Base-by-base conservation (phyloP, 2,329 filamentous ascomycete species). In the Neurospora sp. region DNA sequence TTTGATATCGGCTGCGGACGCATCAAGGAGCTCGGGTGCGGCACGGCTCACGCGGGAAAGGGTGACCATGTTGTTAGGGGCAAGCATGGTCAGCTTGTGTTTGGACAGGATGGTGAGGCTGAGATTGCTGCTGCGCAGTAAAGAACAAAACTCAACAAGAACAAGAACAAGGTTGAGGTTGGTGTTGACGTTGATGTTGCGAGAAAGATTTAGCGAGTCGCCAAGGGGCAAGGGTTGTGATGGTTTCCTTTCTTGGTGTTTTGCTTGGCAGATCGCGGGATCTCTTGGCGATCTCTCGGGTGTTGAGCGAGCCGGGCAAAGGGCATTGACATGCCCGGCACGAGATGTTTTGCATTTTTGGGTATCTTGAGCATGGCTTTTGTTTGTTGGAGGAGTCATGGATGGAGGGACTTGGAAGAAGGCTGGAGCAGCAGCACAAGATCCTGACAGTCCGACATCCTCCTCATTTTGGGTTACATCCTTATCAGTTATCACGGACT, bases 1-100 rank as follows among this genome's bases (percentile, higher is more conserved):
- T 95, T 92, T 78, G 90, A 96, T 73, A 80, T 88, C 68, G 80
- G 75, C 6, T 80, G 77, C 23, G 86, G 86, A 13, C 81, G 81
- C 71, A 78, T 88, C 68, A 78, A 79, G 46, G 83, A 88, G 74
- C 76, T 88, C 2, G 82, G 82, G 23, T 75, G 82, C 67, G 84
- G 85, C 66, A 84, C 80, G 70, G 69, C 68, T 38, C 69, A 70
- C n/a, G 40, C 40, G 40, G 40, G 40, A 43, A 73, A 68, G 17
- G 66, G 74, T 13, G 75, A 76, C 7, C 79, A 81, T n/a, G 75
- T 83, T 36, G 80, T 85, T 36, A 77, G 81, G 66, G 85, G 84
- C 42, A 81, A 81, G 71, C 84, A 86, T 75, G 85, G 80, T 19
- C 81, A 81, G 77, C 77, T 87, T 38, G 83, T 86, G n/a, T 86